A percentile compares a stretch with the other conserved stretches of the same genome.
Conservation (phyloP, 495 filamentous ascomycete genomes). For the Coniosporium apollinis region DNA sequence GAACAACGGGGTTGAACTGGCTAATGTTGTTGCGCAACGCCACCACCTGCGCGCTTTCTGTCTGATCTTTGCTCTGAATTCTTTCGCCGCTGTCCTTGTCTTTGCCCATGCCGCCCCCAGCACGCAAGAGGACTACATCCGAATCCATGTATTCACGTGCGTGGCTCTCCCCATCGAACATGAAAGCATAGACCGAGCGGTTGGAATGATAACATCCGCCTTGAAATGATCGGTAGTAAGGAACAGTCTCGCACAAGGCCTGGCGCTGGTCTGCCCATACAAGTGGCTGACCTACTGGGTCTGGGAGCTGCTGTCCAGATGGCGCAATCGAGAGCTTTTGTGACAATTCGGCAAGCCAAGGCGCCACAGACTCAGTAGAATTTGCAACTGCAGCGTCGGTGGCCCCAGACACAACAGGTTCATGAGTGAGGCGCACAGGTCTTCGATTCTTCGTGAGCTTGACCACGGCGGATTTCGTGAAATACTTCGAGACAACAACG, state of each 20-base stretch:
- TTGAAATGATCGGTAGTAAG: slow-evolving; percentile 48
- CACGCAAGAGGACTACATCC: slow-evolving; percentile 43
- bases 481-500: no score
- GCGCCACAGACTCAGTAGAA: no score
- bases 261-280: slow-evolving; percentile 46
- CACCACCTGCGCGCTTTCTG: slow-evolving; percentile 5
- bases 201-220: slow-evolving; percentile 36
- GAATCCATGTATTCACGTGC: slow-evolving; percentile 41
- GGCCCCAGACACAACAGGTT: no score
- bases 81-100: slow-evolving; percentile 14
- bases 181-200: slow-evolving; percentile 34
- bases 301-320: no score
- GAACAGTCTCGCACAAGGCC: slow-evolving; percentile 47
- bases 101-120: slow-evolving; percentile 15
- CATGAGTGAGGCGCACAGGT: no score
- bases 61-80: slow-evolving; percentile 15
- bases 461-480: no score
- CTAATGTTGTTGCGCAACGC: slow-evolving; percentile 16
- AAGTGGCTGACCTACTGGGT: slow-evolving; percentile 29
- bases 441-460: no score
- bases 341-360: no score
- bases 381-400: no score
- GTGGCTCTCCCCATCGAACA: slow-evolving; percentile 43
- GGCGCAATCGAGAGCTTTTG: no score
- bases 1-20: slow-evolving; percentile 18